Conservation (phyloP, 2,329 filamentous ascomycete species). For the Talaromyces atroroseus region DNA sequence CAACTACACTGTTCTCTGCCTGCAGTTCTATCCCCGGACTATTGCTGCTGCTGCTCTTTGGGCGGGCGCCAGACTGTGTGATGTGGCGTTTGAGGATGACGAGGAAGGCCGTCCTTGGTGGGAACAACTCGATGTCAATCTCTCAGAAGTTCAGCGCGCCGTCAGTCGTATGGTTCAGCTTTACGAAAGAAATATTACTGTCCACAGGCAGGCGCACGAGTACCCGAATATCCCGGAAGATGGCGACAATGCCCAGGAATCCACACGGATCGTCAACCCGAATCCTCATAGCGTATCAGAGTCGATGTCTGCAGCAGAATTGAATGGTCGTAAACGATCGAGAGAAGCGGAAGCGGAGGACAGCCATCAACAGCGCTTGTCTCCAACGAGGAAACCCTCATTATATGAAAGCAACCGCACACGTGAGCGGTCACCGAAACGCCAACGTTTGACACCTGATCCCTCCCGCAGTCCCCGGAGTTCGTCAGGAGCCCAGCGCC, state of each 20-base stretch:
- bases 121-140: slow-evolving; percentile 67
- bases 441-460: slow-evolving; percentile 27
- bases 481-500: neutral
- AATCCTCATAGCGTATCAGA: slow-evolving; percentile 25
- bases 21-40: slow-evolving; percentile 71
- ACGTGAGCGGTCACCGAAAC: slow-evolving; percentile 31
- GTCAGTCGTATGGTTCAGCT: slow-evolving; percentile 67
- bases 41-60: slow-evolving; percentile 84
- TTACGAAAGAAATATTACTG: slow-evolving; percentile 39
- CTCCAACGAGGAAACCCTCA: neutral
- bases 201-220: slow-evolving; percentile 40
- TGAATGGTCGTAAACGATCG: slow-evolving; percentile 36
- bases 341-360: slow-evolving; percentile 27
- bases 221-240: slow-evolving; percentile 35
- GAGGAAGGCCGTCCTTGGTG: slow-evolving; percentile 78
- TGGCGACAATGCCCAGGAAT: slow-evolving; percentile 31
- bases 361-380: neutral
- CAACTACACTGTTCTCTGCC: slow-evolving; percentile 74
- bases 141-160: slow-evolving; percentile 64
- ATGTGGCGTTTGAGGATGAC: slow-evolving; percentile 68
- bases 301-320: slow-evolving; percentile 11
- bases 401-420: slow-evolving; percentile 14
- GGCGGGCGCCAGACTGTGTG: slow-evolving; percentile 71
- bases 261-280: slow-evolving; percentile 31
- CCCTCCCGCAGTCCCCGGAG: neutral